Conservation (phyloP, 257 asterid species). For the Jaltomata sinuosa region DNA sequence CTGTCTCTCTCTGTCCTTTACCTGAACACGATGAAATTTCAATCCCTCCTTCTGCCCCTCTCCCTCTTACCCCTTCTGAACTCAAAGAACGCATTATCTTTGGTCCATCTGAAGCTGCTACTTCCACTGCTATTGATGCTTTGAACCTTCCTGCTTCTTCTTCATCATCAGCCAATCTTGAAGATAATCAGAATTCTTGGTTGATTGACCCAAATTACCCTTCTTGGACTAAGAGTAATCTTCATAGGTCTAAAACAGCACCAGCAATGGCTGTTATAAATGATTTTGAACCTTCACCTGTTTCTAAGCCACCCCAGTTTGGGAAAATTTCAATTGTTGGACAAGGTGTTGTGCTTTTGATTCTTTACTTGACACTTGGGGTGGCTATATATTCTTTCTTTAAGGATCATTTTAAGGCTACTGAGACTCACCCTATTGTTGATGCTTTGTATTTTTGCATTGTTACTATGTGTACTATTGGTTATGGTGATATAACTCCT, state of each 20-base stretch:
- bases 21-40: constrained; percentile 59
- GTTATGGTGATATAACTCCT: constrained; percentile 95
- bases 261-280: constrained; percentile 83
- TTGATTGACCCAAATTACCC: constrained; percentile 49
- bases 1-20: constrained; percentile 44
- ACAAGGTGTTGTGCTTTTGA: constrained; percentile 63
- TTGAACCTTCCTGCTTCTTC: background rate
- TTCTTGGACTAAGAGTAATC: constrained; percentile 37
- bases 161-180: constrained; percentile 7
- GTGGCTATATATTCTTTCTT: constrained; percentile 56
- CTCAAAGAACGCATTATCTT: constrained; percentile 64
- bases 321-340: constrained; percentile 41
- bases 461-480: constrained; percentile 97
- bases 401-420: constrained; percentile 49
- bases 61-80: constrained; percentile 58
- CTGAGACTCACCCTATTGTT: constrained; percentile 72
- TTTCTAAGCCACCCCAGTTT: constrained; percentile 40
- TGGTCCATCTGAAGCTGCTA: constrained; percentile 44
- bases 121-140: constrained; percentile 38
- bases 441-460: constrained; percentile 93
- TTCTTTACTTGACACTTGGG: constrained; percentile 65
- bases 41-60: constrained; percentile 22
- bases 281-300: constrained; percentile 28
- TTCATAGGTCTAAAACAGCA: constrained; percentile 80
- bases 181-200: constrained; percentile 37